phyloP scores from a whole-genome alignment of 2,329 filamentous ascomycete genomes.

The Cladosporium sp. region DNA sequence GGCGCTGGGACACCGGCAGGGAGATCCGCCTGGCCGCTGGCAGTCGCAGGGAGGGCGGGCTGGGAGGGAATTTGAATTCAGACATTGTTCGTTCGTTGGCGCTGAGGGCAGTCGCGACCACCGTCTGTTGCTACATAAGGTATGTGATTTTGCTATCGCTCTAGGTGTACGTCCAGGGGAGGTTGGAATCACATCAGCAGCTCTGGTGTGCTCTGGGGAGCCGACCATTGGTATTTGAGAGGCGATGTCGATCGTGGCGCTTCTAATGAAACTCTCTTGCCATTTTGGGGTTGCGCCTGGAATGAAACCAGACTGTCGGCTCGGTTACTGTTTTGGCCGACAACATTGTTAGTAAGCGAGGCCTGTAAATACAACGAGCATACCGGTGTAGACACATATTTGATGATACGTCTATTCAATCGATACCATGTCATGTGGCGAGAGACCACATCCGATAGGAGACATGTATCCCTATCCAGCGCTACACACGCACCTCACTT shows the following conservation, averaged over 20 bases:
- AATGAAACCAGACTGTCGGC: not conserved
- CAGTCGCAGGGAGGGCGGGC: slow-evolving; percentile 10
- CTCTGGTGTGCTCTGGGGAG: not conserved
- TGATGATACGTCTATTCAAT: not conserved
- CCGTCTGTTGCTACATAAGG: not conserved
- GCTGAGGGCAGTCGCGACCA: not conserved
- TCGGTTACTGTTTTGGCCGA: not conserved
- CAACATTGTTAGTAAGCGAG: not conserved
- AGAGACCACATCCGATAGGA: not conserved
- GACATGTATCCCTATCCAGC: not conserved
- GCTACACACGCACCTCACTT: not conserved
- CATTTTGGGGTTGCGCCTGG: not conserved
- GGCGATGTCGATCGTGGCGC: not conserved
- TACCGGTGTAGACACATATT: too few relatives aligned
- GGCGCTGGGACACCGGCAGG: slow-evolving; percentile 19
- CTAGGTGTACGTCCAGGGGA: not conserved
- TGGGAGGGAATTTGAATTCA: not conserved
- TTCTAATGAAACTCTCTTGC: slow-evolving; percentile 8
- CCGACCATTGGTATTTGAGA: not conserved
- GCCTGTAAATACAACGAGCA: not conserved
- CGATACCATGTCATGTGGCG: not conserved
- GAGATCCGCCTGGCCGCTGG: slow-evolving; percentile 25
- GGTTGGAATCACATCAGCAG: not conserved
- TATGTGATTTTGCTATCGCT: not conserved
- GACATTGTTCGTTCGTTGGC: not conserved